phyloP scores from a whole-genome alignment of 2,329 filamentous ascomycete genomes.

The Arthrinium puccinioides region DNA sequence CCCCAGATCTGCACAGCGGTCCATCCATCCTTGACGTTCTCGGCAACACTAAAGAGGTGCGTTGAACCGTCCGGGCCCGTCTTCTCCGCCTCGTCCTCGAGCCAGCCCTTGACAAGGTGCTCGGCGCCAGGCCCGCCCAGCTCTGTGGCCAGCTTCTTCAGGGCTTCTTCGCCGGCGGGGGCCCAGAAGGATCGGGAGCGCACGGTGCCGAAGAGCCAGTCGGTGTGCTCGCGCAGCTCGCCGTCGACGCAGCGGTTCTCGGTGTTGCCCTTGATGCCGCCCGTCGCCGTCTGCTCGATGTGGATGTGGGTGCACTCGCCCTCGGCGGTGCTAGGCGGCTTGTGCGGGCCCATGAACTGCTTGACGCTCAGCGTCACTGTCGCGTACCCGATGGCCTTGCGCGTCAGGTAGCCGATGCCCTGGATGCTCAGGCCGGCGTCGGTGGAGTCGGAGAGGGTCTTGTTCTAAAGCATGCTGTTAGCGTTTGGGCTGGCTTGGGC shows the following conservation, averaged over 20 bases:
- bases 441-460: slow-evolving; percentile 59
- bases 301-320: slow-evolving; percentile 53
- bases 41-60: slow-evolving; percentile 58
- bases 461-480: no score
- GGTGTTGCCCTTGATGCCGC: slow-evolving; percentile 58
- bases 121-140: slow-evolving; percentile 53
- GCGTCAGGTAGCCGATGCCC: slow-evolving; percentile 63
- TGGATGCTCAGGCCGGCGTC: slow-evolving; percentile 66
- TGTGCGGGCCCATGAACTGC: slow-evolving; percentile 41
- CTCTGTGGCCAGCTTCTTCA: slow-evolving; percentile 47
- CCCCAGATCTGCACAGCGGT: slow-evolving; percentile 53
- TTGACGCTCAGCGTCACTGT: slow-evolving; percentile 60
- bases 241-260: slow-evolving; percentile 49
- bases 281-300: slow-evolving; percentile 65
- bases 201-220: slow-evolving; percentile 74
- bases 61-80: slow-evolving; percentile 50
- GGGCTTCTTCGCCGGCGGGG: slow-evolving; percentile 37
- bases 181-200: slow-evolving; percentile 51
- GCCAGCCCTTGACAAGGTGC: slow-evolving; percentile 51
- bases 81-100: slow-evolving; percentile 44
- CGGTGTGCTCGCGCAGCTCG: slow-evolving; percentile 54
- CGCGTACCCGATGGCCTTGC: slow-evolving; percentile 64
- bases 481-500: not conserved
- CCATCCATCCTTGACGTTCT: slow-evolving; percentile 45
- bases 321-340: slow-evolving; percentile 29